Conservation (phyloP, 495 filamentous ascomycete species). For the Penicillium coprophilum region DNA sequence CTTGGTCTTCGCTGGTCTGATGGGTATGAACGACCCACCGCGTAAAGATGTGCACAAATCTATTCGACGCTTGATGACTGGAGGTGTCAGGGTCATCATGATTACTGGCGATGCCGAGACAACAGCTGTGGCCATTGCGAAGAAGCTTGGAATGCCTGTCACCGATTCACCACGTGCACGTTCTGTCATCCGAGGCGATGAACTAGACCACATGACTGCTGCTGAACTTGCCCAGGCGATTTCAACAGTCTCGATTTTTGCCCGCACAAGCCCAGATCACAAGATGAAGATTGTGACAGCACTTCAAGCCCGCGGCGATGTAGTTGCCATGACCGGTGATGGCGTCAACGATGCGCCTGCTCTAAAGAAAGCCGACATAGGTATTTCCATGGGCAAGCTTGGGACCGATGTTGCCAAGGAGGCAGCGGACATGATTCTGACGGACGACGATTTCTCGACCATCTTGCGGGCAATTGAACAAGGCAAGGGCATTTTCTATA, state of each 20-base stretch:
- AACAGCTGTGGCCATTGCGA: slow-evolving; percentile 89
- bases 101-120: slow-evolving; percentile 96
- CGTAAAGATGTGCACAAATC: slow-evolving; percentile 83
- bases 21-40: slow-evolving; percentile 97
- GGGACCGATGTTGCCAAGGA: slow-evolving; percentile 99
- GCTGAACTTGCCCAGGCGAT: slow-evolving; percentile 80
- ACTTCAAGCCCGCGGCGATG: slow-evolving; percentile 88
- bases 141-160: slow-evolving; percentile 86
- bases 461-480: slow-evolving; percentile 96
- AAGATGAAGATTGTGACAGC: slow-evolving; percentile 96
- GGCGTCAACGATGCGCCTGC: slow-evolving; percentile 98
- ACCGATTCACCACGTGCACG: slow-evolving; percentile 48
- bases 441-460: slow-evolving; percentile 96
- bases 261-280: slow-evolving; percentile 93
- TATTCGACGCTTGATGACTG: slow-evolving; percentile 87
- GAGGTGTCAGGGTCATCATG: slow-evolving; percentile 96
- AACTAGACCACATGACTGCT: slow-evolving; percentile 87
- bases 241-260: slow-evolving; percentile 86
- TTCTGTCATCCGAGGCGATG: slow-evolving; percentile 81
- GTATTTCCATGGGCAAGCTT: slow-evolving; percentile 92
- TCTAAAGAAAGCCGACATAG: slow-evolving; percentile 96
- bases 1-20: slow-evolving; percentile 84
- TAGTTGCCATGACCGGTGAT: slow-evolving; percentile 98
- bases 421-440: slow-evolving; percentile 99
- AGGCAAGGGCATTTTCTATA: slow-evolving; percentile 98